Evolutionary conservation across 2,329 filamentous ascomycete genomes (phyloP).

Genomic region (Trichoderma simmonsii): DNA sequence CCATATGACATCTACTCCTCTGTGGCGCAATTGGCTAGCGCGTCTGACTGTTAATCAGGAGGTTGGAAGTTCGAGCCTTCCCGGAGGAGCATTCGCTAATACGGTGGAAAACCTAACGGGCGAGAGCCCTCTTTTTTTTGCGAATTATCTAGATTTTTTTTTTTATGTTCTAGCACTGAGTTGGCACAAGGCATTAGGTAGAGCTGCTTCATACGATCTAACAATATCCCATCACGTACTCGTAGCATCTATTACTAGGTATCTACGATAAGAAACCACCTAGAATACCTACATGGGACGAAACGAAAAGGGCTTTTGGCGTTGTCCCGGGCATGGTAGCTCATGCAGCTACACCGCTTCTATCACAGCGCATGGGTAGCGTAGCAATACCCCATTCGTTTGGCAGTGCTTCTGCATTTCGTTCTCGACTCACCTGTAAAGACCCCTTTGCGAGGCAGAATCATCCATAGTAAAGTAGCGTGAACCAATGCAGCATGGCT

Average conservation of each 20-base stretch:
- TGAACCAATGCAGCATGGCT: background rate
- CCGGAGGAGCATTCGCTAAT: conserved; percentile 14
- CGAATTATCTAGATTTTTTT: background rate
- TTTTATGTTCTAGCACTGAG: background rate
- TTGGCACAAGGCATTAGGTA: background rate
- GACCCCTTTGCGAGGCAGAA: background rate
- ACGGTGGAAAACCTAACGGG: background rate
- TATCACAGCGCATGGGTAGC: background rate
- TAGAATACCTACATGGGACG: background rate
- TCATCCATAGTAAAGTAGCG: background rate
- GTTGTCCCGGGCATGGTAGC: background rate
- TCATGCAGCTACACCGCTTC: background rate
- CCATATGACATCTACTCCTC: conserved; percentile 18
- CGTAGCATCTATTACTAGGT: background rate
- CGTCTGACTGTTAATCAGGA: conserved; percentile 53
- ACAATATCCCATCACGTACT: background rate
- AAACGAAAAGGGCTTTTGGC: background rate
- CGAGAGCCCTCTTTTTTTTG: too few species aligned
- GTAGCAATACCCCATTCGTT: background rate
- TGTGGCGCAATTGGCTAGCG: conserved; percentile 56
- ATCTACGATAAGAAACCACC: background rate
- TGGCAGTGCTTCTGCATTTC: background rate
- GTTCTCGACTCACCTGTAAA: background rate
- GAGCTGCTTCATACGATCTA: background rate
- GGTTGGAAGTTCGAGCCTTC: conserved; percentile 23